Percentiles rank a stretch among this genome's conserved stretches.
phyloP scores from a whole-genome alignment of 352 stramenopile species.

The Phytopythium sindhum region DNA sequence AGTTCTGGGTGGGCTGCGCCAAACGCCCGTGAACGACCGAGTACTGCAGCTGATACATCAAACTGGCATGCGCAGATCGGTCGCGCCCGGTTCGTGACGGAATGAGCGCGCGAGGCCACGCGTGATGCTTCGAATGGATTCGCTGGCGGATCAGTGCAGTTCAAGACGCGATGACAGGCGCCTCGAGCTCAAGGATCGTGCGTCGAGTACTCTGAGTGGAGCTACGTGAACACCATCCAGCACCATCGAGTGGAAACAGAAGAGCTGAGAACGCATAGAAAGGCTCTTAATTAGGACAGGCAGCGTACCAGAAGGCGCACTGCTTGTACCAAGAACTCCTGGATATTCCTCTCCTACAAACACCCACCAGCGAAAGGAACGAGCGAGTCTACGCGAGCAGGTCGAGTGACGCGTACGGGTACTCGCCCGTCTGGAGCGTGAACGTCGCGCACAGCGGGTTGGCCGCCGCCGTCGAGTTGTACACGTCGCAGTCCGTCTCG shows the following conservation, averaged over 20 bases:
- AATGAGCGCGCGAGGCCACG: background rate
- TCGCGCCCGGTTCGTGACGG: background rate
- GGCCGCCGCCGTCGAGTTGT: constrained; percentile 26
- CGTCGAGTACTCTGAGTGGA: background rate
- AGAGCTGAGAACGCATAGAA: background rate
- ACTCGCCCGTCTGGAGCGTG: constrained; percentile 25
- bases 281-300: background rate
- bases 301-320: too few relatives aligned
- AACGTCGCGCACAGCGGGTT: constrained; percentile 48
- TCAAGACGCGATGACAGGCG: background rate
- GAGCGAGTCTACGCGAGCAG: background rate
- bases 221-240: background rate
- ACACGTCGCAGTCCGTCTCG: constrained; percentile 71
- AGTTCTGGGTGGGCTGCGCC: background rate
- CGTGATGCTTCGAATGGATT: background rate
- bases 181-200: background rate
- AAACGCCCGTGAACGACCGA: background rate
- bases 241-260: background rate
- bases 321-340: too few relatives aligned
- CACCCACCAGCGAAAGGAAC: background rate
- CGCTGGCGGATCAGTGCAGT: background rate
- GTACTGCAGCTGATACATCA: background rate
- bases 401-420: constrained; percentile 15
- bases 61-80: background rate
- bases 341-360: background rate